Conservation (phyloP, 1,284 basidiomycete genomes). For the Cyathus pygmaeus region DNA sequence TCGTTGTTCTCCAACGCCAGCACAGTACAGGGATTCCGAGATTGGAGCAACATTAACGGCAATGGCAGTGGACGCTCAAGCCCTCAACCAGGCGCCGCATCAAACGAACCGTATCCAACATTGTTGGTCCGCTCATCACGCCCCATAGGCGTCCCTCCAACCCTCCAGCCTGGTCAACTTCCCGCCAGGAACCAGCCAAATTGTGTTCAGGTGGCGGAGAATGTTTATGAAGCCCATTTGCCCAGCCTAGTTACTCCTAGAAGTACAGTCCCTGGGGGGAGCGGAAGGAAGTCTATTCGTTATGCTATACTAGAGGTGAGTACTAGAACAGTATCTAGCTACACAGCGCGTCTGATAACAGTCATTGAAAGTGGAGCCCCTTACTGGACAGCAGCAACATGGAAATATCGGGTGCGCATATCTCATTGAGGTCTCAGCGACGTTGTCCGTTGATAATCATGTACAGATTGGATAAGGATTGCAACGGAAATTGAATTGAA, state of each 20-base stretch:
- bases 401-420: constrained; percentile 69
- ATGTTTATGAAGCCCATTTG: constrained; percentile 74
- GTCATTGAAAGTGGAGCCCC: constrained; percentile 74
- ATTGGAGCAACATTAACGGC: constrained; percentile 61
- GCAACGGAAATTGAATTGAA: constrained; percentile 93
- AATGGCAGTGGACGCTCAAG: constrained; percentile 61
- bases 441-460: no score
- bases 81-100: constrained; percentile 43
- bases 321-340: constrained; percentile 2
- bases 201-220: constrained; percentile 64
- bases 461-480: constrained; percentile 86
- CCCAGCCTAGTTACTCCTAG: constrained; percentile 82
- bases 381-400: constrained; percentile 91
- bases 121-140: constrained; percentile 77
- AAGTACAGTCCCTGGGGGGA: constrained; percentile 69
- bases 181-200: constrained; percentile 46
- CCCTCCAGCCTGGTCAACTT: constrained; percentile 41
- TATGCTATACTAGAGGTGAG: constrained; percentile 83
- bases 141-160: constrained; percentile 63
- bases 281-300: constrained; percentile 73
- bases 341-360: neutral
- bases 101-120: constrained; percentile 54
- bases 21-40: constrained; percentile 77
- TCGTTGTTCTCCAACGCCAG: constrained; percentile 80
- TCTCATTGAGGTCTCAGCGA: neutral